Evolutionary conservation across 1,284 basidiomycete genomes (phyloP).

Genomic region (Mycosarcoma maydis): DNA sequence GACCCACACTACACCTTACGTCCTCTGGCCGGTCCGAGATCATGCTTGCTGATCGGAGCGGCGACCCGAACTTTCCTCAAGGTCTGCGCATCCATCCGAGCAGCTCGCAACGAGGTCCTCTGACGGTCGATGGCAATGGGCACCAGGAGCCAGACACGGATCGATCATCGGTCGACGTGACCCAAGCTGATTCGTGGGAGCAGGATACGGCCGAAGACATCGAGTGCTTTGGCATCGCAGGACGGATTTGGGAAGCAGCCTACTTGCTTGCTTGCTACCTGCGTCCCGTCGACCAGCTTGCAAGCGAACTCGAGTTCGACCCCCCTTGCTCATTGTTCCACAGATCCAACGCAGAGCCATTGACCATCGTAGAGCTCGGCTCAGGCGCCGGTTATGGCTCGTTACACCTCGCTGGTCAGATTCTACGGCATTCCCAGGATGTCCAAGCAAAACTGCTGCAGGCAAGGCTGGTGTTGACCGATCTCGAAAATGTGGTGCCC

Average conservation of each 20-base stretch:
- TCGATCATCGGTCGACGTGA: not conserved
- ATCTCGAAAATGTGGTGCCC: slow-evolving; percentile 60
- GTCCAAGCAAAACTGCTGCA: not conserved
- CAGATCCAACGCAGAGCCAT: not conserved
- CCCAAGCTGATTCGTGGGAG: slow-evolving; percentile 33
- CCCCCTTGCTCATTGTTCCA: slow-evolving; percentile 56
- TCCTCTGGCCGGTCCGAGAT: slow-evolving; percentile 4
- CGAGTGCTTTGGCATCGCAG: slow-evolving; percentile 61
- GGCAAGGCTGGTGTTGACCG: slow-evolving; percentile 55
- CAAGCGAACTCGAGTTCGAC: slow-evolving; percentile 45
- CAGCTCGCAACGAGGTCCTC: slow-evolving; percentile 23
- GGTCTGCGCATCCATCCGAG: slow-evolving; percentile 52
- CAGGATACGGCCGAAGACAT: slow-evolving; percentile 60
- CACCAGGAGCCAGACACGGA: not conserved
- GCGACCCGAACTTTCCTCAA: slow-evolving; percentile 58
- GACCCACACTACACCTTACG: too few relatives aligned
- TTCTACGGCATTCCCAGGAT: slow-evolving; percentile 13
- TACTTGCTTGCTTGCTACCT: slow-evolving; percentile 57
- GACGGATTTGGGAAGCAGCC: slow-evolving; percentile 65
- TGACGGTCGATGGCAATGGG: too few relatives aligned
- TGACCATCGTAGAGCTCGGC: slow-evolving; percentile 59
- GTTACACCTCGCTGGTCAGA: slow-evolving; percentile 53
- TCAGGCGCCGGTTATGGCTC: slow-evolving; percentile 62
- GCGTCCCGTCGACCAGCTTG: slow-evolving; percentile 1
- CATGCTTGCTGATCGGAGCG: slow-evolving; percentile 21